phyloP scores from a whole-genome alignment of 208 protist genomes.

The Leishmania tarentolae region DNA sequence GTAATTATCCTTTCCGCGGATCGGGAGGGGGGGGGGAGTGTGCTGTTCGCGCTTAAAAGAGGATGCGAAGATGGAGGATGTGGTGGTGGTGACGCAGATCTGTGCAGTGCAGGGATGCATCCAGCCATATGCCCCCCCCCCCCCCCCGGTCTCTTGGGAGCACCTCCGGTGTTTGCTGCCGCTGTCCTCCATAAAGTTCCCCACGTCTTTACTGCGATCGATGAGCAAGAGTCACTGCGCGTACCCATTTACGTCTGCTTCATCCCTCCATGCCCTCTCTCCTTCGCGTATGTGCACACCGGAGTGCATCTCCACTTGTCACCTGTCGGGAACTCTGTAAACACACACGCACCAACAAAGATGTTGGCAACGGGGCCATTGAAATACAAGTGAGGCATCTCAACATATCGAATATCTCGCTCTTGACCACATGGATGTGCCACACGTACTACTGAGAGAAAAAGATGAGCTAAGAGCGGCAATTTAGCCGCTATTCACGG shows the following conservation, averaged over 20 bases:
- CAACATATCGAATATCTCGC: background rate
- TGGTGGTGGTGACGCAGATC: background rate
- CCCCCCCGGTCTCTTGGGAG: background rate
- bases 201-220: background rate
- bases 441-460: background rate
- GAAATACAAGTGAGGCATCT: background rate
- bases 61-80: background rate
- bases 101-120: background rate
- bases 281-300: no score
- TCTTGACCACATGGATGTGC: no score
- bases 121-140: background rate
- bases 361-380: background rate
- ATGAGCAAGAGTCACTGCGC: background rate
- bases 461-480: background rate
- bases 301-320: background rate
- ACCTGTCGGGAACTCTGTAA: background rate
- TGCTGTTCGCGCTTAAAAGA: background rate
- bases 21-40: background rate
- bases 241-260: background rate
- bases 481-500: background rate
- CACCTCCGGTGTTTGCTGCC: background rate
- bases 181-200: background rate
- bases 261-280: background rate
- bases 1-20: no score
- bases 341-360: background rate